Evolutionary conservation across 2,329 filamentous ascomycete genomes (phyloP).

Genomic region (Phymatotrichopsis omnivora): DNA sequence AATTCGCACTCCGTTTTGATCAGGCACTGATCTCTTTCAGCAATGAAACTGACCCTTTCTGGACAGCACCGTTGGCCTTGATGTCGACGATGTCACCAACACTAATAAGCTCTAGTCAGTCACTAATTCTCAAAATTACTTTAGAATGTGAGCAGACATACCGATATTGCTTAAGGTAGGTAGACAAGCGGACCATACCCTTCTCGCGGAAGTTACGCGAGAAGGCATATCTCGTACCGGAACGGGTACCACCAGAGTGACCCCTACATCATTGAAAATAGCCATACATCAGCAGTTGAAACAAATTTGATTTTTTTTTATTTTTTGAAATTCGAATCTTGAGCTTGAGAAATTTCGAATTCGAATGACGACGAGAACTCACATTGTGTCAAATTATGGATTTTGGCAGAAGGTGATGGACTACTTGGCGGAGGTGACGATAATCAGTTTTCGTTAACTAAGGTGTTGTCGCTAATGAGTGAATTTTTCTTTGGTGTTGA

Average conservation of each 20-base stretch:
- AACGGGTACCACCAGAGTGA: conserved; percentile 78
- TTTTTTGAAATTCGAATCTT: conserved; percentile 2
- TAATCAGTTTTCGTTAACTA: too few relatives aligned
- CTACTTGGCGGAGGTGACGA: too few relatives aligned
- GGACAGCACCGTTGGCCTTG: conserved; percentile 95
- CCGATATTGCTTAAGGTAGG: conserved; percentile 92
- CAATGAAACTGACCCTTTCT: conserved; percentile 84
- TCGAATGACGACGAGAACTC: conserved; percentile 39
- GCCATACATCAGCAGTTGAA: conserved; percentile 9
- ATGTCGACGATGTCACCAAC: conserved; percentile 99
- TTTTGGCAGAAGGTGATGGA: conserved; percentile 19
- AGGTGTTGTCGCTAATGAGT: too few relatives aligned
- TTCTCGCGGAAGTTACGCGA: conserved; percentile 88
- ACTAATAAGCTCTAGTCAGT: conserved; percentile 40
- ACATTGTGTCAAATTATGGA: conserved; percentile 39
- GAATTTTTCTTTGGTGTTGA: too few relatives aligned
- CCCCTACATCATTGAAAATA: conserved; percentile 39
- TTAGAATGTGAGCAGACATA: conserved; percentile 39
- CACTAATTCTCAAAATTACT: conserved; percentile 22
- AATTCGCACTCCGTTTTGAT: too few relatives aligned
- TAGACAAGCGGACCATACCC: conserved; percentile 85
- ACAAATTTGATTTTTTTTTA: background rate
- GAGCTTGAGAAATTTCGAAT: background rate
- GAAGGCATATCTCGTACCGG: conserved; percentile 89
- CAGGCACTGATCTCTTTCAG: too few relatives aligned